Evolutionary conservation across 2,329 filamentous ascomycete species (phyloP).

Genomic region (Tolypocladium amazonense): DNA sequence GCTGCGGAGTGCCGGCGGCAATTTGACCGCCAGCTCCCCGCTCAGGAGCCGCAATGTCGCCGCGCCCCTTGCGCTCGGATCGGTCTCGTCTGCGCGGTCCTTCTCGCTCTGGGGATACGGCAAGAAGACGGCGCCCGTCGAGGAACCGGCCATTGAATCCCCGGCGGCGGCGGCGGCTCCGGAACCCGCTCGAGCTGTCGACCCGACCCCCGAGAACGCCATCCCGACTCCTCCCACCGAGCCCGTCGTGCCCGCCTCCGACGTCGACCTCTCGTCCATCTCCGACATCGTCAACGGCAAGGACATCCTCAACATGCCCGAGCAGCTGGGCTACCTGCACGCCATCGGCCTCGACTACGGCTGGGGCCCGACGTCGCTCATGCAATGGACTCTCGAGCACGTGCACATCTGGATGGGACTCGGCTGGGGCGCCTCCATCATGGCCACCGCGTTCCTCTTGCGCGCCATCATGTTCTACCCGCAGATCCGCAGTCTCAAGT

Average conservation of each 20-base stretch:
- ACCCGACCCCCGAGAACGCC: constrained; percentile 4
- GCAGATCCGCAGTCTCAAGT: constrained; percentile 25
- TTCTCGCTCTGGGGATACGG: constrained; percentile 25
- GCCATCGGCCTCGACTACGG: constrained; percentile 80
- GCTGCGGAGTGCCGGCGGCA: constrained; percentile 10
- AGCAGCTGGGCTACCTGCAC: constrained; percentile 73
- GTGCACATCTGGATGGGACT: constrained; percentile 65
- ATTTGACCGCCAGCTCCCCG: constrained; percentile 11
- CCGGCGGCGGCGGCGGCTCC: constrained; percentile 9
- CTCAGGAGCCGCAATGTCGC: constrained; percentile 10
- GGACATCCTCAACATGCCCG: constrained; percentile 50
- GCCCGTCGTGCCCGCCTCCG: constrained; percentile 13
- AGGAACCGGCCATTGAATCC: constrained; percentile 4
- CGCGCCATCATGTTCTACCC: constrained; percentile 58
- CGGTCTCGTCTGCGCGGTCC: constrained; percentile 17
- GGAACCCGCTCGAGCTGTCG: constrained; percentile 3
- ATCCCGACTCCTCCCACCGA: constrained; percentile 10
- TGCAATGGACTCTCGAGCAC: constrained; percentile 73
- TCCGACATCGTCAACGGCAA: constrained; percentile 24
- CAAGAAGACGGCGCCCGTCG: constrained; percentile 13
- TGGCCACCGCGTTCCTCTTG: constrained; percentile 51
- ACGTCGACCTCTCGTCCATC: constrained; percentile 23
- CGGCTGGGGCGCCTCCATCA: constrained; percentile 75
- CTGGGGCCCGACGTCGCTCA: constrained; percentile 62
- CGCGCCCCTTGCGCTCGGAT: constrained; percentile 19